Base-by-base conservation (phyloP, 352 stramenopile species). In the Globisporangium irregulare region DNA sequence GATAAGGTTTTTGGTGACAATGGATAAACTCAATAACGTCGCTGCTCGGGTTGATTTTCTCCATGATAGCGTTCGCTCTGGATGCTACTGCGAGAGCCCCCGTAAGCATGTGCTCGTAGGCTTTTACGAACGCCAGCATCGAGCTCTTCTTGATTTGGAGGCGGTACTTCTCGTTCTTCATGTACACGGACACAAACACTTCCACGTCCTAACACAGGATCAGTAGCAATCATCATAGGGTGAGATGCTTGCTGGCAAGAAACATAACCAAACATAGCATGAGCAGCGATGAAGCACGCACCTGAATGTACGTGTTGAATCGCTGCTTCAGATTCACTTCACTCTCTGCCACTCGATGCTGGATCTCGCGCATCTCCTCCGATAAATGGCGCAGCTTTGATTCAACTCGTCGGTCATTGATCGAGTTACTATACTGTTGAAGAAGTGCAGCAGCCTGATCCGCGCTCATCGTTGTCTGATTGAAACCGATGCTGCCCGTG, bases 81-180 rank as follows among this genome's bases (percentile, higher is more conserved):
- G 76, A 71, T 14, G 82, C 75, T 10, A 87, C 64, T 7, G 68
- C 63, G 18, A 64, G 71, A 1, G 77, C 73, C 24, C 82, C 75
- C 18, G 74, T 61, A 1, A 93, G 41, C 69, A 84, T 82, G 53
- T 93, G 84, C 32, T 90, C 81, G 50, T 92, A 68, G 12, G 87
- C 87, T 74, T 91, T 91, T 0, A 77, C 75, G 5, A 95, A 71
- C 4, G 82, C 90, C 57, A 89, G 68, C 20, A 95, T 68, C 0
- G 84, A 92, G 61, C 87, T 92, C 53, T 95, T 95, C 43, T 84
- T 73, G 60, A 93, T 87, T 70, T 95, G 85, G 10, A 95, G 74
- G 1, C 85, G 82, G 54, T 91, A 92, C 61, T 93, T 93, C 62
- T 95, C 87, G 64, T 95, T 95, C 71, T 93, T 93, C 84, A 92